These are phyloP conservation scores for Berkeleyomyces rouxiae DNA, from an alignment of 2,329 filamentous ascomycete species.

Conservation along the genomic window DNA sequence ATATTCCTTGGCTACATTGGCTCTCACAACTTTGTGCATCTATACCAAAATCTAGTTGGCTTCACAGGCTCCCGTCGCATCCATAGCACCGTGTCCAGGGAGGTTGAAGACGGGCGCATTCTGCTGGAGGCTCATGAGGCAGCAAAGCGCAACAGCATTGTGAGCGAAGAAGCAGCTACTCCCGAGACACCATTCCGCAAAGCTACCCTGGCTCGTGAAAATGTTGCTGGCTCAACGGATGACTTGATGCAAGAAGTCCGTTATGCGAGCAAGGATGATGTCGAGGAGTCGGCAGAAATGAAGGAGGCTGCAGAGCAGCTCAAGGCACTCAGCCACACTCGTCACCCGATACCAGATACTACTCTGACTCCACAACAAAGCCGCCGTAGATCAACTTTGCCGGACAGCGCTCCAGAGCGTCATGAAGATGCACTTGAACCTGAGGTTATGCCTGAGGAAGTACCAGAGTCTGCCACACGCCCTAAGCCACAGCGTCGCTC, in stretches of 20 bases:
- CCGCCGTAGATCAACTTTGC: conserved; percentile 20
- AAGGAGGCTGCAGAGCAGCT: conserved; percentile 51
- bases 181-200: conserved; percentile 6
- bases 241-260: conserved; percentile 10
- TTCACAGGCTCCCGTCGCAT: conserved; percentile 12
- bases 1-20: conserved; percentile 48
- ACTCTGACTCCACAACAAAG: conserved; percentile 17
- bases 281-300: conserved; percentile 51
- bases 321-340: conserved; percentile 47
- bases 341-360: conserved; percentile 28
- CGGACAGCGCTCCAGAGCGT: conserved; percentile 23
- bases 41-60: conserved; percentile 43
- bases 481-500: conserved; percentile 29
- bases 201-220: not conserved
- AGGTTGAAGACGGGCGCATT: conserved; percentile 40
- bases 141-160: conserved; percentile 17
- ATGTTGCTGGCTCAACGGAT: not conserved
- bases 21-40: conserved; percentile 49
- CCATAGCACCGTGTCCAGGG: conserved; percentile 28
- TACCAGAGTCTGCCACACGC: conserved; percentile 19
- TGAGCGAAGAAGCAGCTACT: conserved; percentile 6
- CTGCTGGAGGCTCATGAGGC: conserved; percentile 36
- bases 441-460: conserved; percentile 20
- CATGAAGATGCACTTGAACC: conserved; percentile 23
- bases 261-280: conserved; percentile 19